These are phyloP conservation scores for Globisporangium takayamanum DNA, from an alignment of 352 stramenopile genomes.

Conservation along the genomic window DNA sequence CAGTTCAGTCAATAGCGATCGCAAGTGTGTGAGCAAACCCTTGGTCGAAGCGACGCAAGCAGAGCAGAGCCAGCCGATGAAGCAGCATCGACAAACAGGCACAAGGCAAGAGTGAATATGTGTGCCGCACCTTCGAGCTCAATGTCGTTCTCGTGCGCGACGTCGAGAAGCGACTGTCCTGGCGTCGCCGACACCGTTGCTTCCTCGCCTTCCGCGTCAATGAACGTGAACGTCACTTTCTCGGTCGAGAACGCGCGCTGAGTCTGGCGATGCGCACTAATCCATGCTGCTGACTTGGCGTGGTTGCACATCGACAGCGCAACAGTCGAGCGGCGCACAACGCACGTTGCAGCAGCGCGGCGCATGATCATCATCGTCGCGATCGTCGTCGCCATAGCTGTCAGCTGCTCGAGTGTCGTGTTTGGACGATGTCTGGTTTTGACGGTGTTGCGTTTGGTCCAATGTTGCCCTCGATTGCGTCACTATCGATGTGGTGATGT, in stretches of 20 bases:
- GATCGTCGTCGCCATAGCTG: background rate
- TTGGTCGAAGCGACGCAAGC: background rate
- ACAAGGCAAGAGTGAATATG: background rate
- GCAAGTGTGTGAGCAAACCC: background rate
- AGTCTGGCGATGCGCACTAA: background rate
- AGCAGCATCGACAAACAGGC: background rate
- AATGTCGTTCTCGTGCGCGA: slow-evolving; percentile 91
- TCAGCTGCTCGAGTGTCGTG: background rate
- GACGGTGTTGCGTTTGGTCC: background rate
- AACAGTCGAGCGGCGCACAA: background rate
- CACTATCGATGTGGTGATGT: no score
- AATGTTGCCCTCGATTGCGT: background rate
- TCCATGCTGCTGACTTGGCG: background rate
- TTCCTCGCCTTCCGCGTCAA: slow-evolving; percentile 72
- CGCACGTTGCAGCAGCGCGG: background rate
- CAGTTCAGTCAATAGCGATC: background rate
- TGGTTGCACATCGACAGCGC: background rate
- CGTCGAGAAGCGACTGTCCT: slow-evolving; percentile 83
- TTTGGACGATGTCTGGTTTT: background rate
- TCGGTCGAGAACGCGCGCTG: slow-evolving; percentile 33
- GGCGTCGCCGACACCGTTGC: slow-evolving; percentile 60
- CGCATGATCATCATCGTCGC: slow-evolving; percentile 5
- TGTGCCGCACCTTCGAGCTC: slow-evolving; percentile 76
- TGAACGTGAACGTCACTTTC: slow-evolving; percentile 75
- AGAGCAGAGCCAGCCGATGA: background rate